Percentiles rank a stretch among this genome's conserved stretches.
These are phyloP conservation scores for Vaccinium corymbosum DNA, from an alignment of 148 eudicot genomes.

Conservation along the genomic window DNA sequence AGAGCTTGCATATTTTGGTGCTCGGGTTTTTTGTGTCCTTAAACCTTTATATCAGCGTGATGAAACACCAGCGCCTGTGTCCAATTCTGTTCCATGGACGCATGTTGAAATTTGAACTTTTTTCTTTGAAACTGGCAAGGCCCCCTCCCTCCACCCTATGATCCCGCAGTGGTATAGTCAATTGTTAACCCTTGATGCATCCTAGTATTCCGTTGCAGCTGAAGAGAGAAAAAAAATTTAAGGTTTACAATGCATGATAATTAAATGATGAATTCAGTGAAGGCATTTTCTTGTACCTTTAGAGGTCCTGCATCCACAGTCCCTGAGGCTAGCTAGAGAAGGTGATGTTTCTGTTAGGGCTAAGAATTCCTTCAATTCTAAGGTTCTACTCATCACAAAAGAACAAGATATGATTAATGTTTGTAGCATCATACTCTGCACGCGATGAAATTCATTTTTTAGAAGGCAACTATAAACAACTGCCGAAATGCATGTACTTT, in stretches of 20 bases:
- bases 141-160: background rate
- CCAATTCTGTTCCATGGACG: background rate
- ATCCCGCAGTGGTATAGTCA: background rate
- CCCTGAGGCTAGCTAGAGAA: slow-evolving; percentile 96
- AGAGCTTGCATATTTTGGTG: slow-evolving; percentile 99
- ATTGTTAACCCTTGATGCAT: background rate
- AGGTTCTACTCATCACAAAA: slow-evolving; percentile 76
- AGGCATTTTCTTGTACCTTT: slow-evolving; percentile 13
- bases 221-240: background rate
- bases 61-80: background rate
- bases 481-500: background rate
- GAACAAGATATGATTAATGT: slow-evolving; percentile 87
- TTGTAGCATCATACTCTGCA: slow-evolving; percentile 20
- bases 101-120: slow-evolving; percentile 2
- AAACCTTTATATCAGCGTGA: background rate
- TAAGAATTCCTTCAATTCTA: slow-evolving; percentile 92
- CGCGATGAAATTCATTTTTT: background rate
- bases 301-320: slow-evolving; percentile 96
- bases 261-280: background rate
- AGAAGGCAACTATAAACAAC: background rate
- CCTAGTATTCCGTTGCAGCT: background rate
- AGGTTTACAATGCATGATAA: background rate
- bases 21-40: slow-evolving; percentile 54
- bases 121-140: background rate
- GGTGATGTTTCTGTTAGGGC: slow-evolving; percentile 90